Evolutionary conservation across 2,329 filamentous ascomycete genomes (phyloP), one percentile per base, ranked within the genome.

Genomic region (Xylaria sp.): DNA sequence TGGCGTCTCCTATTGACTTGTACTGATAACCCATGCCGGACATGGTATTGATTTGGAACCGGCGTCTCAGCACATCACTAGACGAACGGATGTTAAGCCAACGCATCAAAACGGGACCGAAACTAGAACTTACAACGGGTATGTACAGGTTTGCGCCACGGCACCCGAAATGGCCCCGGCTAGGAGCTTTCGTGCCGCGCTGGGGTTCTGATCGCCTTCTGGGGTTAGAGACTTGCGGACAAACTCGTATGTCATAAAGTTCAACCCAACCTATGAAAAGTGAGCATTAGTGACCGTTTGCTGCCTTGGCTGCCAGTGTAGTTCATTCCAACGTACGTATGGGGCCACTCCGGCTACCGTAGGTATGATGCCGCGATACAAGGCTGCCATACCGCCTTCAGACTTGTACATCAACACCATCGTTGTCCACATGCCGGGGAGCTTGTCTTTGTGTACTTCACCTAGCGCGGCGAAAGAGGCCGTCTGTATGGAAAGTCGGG

Each of bases 31-130:
- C 95, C 88, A 99, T 94, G 53, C 95, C 95, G 48, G 91, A 92
- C 95, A 99, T 99, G 55, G 95, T 97, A 78, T 99, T 99, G 80
- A 99, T 95, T 75, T 99, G 95, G 76, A 99, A 99, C 52, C 95
- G 87, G 62, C 95, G 88, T 31, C 95, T 91, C 56, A 99, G 83
- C 2, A 99, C 94, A 74, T 97, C 93, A 74, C 92, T 95, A 63
- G 15, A 8, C 8, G 31, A 11, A 48, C 4, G n/a, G n/a, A 17
- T 53, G 29, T 73, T 62, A 74, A 73, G 71, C 64, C 21, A 44
- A 7, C 4, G 38, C 17, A 11, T 5, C 5, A 31, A 21, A n/a
- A 38, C 19, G 10, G 21, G 41, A 29, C 23, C 2, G 4, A n/a
- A 21, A 47, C 35, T 5, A 17, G 1, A 44, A 80, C 91, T 85